These are phyloP conservation scores for Helotiales sp. DNA, from an alignment of 2,329 filamentous ascomycete species.

Conservation along the genomic window DNA sequence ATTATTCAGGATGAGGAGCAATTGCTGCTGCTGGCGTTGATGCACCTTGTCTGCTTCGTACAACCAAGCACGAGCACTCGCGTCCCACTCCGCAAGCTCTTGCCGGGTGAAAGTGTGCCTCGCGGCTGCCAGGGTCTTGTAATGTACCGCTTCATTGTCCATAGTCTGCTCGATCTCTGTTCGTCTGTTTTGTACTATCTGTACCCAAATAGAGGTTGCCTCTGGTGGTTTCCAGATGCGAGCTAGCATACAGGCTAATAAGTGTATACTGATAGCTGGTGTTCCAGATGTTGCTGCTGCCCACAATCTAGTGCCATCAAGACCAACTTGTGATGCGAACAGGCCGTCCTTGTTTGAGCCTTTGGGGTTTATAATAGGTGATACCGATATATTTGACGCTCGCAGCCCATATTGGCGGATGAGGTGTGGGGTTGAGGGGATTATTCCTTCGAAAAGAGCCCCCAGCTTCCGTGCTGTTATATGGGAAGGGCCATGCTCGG, in stretches of 20 bases:
- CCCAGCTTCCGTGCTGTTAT: conserved; percentile 41
- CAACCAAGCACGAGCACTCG: conserved; percentile 16
- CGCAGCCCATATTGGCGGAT: conserved; percentile 21
- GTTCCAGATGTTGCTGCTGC: conserved; percentile 35
- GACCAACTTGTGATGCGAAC: conserved; percentile 29
- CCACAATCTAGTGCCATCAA: conserved; percentile 35
- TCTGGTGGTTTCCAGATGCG: conserved; percentile 32
- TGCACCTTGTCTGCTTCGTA: conserved; percentile 6
- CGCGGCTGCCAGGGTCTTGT: background rate
- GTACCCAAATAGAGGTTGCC: conserved; percentile 38
- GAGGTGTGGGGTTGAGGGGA: conserved; percentile 31
- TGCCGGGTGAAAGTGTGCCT: background rate
- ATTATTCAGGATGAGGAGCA: conserved; percentile 10
- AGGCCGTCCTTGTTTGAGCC: conserved; percentile 13
- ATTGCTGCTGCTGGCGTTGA: conserved; percentile 4
- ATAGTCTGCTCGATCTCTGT: background rate
- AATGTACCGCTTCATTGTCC: background rate
- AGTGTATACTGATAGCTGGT: conserved; percentile 29
- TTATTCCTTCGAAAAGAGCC: conserved; percentile 38
- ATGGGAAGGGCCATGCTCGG: conserved; percentile 41
- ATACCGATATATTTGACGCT: conserved; percentile 18
- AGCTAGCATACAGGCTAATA: conserved; percentile 40
- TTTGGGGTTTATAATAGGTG: background rate
- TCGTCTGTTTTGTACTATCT: conserved; percentile 32
- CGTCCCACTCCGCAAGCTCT: conserved; percentile 30